Evolutionary conservation across 768 basidiomycete species (phyloP).

Genomic region (Chlorophyllum brunneum): DNA sequence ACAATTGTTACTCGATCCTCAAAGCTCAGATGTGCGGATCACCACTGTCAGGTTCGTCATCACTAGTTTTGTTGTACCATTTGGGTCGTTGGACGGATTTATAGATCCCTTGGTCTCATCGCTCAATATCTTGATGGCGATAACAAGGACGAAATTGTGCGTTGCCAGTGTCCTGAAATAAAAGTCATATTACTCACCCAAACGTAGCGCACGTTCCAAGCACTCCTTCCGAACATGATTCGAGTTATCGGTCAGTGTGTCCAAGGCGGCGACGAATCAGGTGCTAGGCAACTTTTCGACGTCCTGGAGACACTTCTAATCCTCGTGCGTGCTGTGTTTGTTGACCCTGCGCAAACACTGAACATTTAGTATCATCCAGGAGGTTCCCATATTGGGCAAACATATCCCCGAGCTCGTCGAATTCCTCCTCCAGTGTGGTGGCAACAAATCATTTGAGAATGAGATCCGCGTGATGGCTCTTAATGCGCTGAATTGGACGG

Average conservation of each 20-base stretch:
- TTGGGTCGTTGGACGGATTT: conserved; percentile 9
- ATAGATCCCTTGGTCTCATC: conserved; percentile 82
- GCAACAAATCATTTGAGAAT: conserved; percentile 66
- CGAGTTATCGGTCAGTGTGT: conserved; percentile 83
- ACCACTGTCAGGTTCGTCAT: conserved; percentile 72
- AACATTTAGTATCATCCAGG: conserved; percentile 41
- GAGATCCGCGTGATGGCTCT: conserved; percentile 88
- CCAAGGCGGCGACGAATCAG: conserved; percentile 71
- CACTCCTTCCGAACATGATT: conserved; percentile 83
- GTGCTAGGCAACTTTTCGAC: conserved; percentile 88
- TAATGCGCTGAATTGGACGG: conserved; percentile 94
- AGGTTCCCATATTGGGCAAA: conserved; percentile 89
- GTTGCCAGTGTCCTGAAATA: conserved; percentile 22
- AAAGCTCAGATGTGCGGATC: conserved; percentile 86
- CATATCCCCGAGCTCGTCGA: conserved; percentile 84
- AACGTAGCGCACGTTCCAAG: conserved; percentile 79
- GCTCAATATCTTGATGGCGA: conserved; percentile 89
- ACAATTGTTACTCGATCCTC: conserved; percentile 69
- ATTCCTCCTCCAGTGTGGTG: conserved; percentile 84
- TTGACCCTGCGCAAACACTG: not conserved
- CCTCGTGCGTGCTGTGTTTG: conserved; percentile 48
- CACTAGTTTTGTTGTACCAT: not conserved
- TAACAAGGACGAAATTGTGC: conserved; percentile 82
- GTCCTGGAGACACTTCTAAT: conserved; percentile 95
- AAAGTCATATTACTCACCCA: conserved; percentile 4